Evolutionary conservation across 768 basidiomycete species (phyloP).

Genomic region (Clitopilus hobsonii): DNA sequence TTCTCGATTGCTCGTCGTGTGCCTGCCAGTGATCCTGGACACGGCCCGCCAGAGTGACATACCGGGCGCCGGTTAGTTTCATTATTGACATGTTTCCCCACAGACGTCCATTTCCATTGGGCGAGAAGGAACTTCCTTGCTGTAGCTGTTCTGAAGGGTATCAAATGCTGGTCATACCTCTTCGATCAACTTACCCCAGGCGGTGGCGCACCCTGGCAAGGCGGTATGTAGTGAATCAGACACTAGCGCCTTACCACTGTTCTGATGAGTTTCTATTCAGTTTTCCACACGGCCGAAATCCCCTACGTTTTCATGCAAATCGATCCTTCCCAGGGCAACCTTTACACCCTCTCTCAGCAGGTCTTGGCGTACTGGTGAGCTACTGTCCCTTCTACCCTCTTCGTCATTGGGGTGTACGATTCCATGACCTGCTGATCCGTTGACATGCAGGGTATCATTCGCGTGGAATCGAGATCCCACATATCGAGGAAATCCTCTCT

Average conservation of each 20-base stretch:
- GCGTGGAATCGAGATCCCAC: conserved; percentile 11
- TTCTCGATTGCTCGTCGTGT: background rate
- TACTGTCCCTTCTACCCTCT: background rate
- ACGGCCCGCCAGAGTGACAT: too few relatives aligned
- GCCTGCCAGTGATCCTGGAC: background rate
- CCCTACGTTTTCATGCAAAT: conserved; percentile 16
- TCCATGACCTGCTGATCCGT: background rate
- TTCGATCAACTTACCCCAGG: conserved; percentile 9
- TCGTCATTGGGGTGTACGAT: background rate
- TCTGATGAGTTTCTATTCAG: conserved; percentile 4
- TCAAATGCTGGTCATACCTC: conserved; percentile 12
- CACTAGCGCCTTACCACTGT: too few relatives aligned
- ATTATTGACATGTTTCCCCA: too few relatives aligned
- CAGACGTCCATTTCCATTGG: conserved; percentile 16
- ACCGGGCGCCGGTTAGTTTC: too few relatives aligned
- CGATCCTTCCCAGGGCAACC: conserved; percentile 6
- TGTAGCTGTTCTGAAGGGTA: conserved; percentile 5
- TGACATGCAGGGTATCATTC: conserved; percentile 10
- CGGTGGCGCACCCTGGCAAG: conserved; percentile 11
- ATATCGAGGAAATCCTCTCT: conserved; percentile 4
- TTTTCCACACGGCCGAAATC: conserved; percentile 14
- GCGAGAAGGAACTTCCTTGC: conserved; percentile 13
- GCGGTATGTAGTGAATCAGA: conserved; percentile 6
- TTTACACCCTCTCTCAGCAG: conserved; percentile 11
- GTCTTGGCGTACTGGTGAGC: conserved; percentile 13